Percentiles rank a stretch among this genome's conserved stretches.
Conservation (phyloP, 345 rosid genomes). For the Murraya paniculata region DNA sequence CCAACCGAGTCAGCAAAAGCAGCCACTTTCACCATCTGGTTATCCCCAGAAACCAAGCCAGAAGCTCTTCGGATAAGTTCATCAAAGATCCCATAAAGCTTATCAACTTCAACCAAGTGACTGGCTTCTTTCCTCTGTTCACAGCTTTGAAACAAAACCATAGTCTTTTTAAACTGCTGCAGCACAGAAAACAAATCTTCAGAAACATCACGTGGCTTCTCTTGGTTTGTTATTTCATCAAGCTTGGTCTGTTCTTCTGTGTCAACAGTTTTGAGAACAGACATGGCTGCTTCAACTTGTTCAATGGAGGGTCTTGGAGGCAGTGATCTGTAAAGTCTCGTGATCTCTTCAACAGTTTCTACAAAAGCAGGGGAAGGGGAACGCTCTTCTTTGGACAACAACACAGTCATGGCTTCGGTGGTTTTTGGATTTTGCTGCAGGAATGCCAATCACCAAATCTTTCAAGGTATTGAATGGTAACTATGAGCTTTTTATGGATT, state of each 20-base stretch:
- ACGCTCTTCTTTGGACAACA: constrained; percentile 27
- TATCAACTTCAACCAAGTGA: constrained; percentile 45
- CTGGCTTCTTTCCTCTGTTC: constrained; percentile 57
- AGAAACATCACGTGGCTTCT: constrained; percentile 38
- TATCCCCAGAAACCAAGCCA: constrained; percentile 43
- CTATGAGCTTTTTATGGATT: not conserved
- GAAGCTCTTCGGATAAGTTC: constrained; percentile 53
- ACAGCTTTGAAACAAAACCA: constrained; percentile 45
- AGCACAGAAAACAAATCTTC: constrained; percentile 43
- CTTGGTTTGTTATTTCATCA: constrained; percentile 42
- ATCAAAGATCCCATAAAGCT: constrained; percentile 44
- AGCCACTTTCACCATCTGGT: constrained; percentile 20
- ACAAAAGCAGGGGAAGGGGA: constrained; percentile 41
- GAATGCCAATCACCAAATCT: not conserved
- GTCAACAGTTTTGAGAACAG: constrained; percentile 41
- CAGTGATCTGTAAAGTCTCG: constrained; percentile 48
- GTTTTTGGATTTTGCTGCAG: not conserved
- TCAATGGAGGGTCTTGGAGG: constrained; percentile 58
- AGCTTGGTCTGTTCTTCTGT: constrained; percentile 42
- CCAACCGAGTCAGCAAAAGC: constrained; percentile 20
- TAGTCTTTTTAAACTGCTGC: constrained; percentile 37
- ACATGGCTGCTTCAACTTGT: constrained; percentile 58
- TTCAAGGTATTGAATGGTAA: not conserved
- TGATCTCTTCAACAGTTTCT: constrained; percentile 50
- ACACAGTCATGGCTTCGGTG: constrained; percentile 37